Conservation (phyloP, 2,329 filamentous ascomycete genomes). For the Claviceps monticola region DNA sequence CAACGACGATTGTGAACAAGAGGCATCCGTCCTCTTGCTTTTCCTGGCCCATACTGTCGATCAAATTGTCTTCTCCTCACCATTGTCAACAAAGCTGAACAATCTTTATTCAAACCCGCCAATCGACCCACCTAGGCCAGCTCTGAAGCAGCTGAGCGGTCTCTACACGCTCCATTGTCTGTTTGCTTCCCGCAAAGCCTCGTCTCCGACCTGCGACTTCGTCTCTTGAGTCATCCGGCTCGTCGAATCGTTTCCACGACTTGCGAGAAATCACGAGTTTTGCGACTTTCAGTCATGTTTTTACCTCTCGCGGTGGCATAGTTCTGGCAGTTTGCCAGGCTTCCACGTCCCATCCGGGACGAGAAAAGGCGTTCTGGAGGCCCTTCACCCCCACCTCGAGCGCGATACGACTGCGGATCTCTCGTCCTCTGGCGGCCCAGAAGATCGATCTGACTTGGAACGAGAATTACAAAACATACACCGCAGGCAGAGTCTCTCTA, state of each 20-base stretch:
- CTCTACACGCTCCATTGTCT: slow-evolving; percentile 6
- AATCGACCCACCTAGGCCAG: slow-evolving; percentile 1
- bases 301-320: slow-evolving; percentile 28
- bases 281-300: slow-evolving; percentile 31
- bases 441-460: not conserved
- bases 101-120: not conserved
- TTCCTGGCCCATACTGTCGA: not conserved
- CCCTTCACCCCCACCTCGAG: not conserved
- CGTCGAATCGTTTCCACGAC: slow-evolving; percentile 5
- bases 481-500: not conserved
- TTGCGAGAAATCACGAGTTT: slow-evolving; percentile 14
- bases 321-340: slow-evolving; percentile 35
- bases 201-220: not conserved
- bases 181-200: slow-evolving; percentile 6
- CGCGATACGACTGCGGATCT: not conserved
- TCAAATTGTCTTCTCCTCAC: not conserved
- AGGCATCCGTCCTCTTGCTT: slow-evolving; percentile 1
- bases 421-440: not conserved
- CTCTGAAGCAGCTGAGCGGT: slow-evolving; percentile 3
- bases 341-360: slow-evolving; percentile 14
- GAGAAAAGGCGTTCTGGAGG: not conserved
- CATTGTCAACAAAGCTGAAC: not conserved
- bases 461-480: not conserved
- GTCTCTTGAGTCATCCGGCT: not conserved
- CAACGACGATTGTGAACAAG: slow-evolving; percentile 5